phyloP scores from a whole-genome alignment of 1,284 basidiomycete species.

The Fomitiporia mediterranea region DNA sequence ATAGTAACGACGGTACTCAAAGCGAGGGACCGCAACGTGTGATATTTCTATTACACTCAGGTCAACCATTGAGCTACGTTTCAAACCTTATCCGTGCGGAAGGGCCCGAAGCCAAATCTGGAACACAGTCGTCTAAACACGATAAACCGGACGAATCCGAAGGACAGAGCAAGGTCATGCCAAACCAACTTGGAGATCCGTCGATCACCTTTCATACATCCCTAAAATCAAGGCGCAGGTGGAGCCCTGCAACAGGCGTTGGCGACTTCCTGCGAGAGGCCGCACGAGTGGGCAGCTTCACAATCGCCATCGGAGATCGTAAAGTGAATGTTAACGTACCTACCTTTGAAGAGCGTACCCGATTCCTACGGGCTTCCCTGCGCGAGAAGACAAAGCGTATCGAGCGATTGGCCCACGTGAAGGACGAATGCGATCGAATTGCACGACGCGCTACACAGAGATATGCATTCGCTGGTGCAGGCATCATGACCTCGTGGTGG shows the following conservation, averaged over 20 bases:
- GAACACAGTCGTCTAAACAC: not conserved
- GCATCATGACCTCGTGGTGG: constrained; percentile 59
- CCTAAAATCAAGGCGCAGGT: constrained; percentile 25
- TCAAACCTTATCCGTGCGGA: constrained; percentile 17
- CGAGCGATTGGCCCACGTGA: constrained; percentile 47
- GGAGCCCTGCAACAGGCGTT: constrained; percentile 65
- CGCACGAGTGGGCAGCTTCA: constrained; percentile 51
- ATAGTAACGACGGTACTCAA: not conserved
- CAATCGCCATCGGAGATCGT: constrained; percentile 43
- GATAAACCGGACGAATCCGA: not conserved
- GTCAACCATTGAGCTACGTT: constrained; percentile 21
- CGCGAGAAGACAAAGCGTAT: constrained; percentile 39
- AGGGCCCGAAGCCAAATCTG: not conserved
- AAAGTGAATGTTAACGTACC: constrained; percentile 52
- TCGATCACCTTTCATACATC: constrained; percentile 16
- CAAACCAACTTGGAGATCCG: constrained; percentile 1
- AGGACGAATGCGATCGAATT: constrained; percentile 48
- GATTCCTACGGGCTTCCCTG: constrained; percentile 51
- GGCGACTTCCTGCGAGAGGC: constrained; percentile 64
- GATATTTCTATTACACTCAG: constrained; percentile 18
- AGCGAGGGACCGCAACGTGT: constrained; percentile 5
- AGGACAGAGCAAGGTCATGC: not conserved
- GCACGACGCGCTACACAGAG: constrained; percentile 52
- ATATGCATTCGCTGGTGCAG: constrained; percentile 56
- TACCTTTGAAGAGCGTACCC: constrained; percentile 57